Evolutionary conservation across 768 basidiomycete genomes (phyloP).

Genomic region (Cystobasidium tubakii): DNA sequence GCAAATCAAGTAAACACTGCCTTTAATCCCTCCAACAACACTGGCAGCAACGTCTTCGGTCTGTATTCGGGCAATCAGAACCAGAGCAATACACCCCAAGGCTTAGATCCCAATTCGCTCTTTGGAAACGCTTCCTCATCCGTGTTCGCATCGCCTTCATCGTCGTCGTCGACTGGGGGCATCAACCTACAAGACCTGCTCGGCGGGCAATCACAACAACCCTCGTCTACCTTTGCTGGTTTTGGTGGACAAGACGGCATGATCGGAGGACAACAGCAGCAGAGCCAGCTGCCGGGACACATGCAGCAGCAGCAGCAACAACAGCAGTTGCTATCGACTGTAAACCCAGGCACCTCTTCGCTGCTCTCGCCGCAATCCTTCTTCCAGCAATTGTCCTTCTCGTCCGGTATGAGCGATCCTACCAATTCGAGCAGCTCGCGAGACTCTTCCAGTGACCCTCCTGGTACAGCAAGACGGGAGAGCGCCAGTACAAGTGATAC

Average conservation of each 20-base stretch:
- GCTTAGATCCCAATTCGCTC: background rate
- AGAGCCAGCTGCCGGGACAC: background rate
- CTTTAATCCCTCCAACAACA: background rate
- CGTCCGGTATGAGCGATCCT: constrained; percentile 18
- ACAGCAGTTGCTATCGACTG: background rate
- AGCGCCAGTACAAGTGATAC: constrained; percentile 2
- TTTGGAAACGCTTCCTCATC: constrained; percentile 4
- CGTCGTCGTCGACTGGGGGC: background rate
- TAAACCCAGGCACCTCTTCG: background rate
- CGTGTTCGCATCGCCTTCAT: background rate
- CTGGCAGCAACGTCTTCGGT: background rate
- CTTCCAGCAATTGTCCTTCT: constrained; percentile 12
- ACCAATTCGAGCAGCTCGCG: constrained; percentile 22
- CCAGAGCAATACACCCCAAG: constrained; percentile 12
- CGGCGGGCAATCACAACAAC: background rate
- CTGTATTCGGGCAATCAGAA: background rate
- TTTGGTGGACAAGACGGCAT: background rate
- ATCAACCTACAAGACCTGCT: constrained; percentile 18
- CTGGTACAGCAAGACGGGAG: background rate
- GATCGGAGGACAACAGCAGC: constrained; percentile 2
- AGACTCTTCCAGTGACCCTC: constrained; percentile 15
- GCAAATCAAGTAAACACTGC: background rate
- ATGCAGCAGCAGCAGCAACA: constrained; percentile 27
- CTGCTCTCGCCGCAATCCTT: constrained; percentile 7
- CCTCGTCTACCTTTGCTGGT: background rate